Evolutionary conservation across 2,329 filamentous ascomycete genomes (phyloP), one percentile per base, ranked within the genome.

Genomic region (Claviceps spartinae): DNA sequence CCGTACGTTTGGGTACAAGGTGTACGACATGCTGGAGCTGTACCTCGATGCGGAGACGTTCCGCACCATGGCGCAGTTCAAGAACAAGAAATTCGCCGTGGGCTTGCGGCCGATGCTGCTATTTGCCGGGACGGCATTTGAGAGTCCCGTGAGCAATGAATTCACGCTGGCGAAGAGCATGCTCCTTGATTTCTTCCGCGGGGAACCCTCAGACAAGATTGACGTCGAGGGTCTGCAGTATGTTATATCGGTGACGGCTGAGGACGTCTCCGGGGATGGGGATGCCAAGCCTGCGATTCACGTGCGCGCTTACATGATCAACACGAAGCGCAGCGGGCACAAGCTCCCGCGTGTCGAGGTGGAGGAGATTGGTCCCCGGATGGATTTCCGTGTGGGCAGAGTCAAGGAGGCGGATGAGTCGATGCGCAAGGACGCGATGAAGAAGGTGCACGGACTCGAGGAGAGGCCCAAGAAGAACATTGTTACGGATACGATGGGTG

Each of bases 201-300:
- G 89, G 46, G 72, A 75, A 45, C 77, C 84, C 5, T 77, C 83
- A 14, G 78, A 83, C 63, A 88, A 87, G 71, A 83, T 98, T 53
- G 93, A 98, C 69, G 91, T 97, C 51, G 89, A 95, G 69, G 93
- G 93, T 20, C 71, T 98, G 63, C 90, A 95, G 69, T 95, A 95
- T 71, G 78, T 95, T 59, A 78, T 98, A 55, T 85, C 83, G 62
- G 79, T 96, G 59, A 82, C 79, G 30, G 89, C 88, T 4, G 83
- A 86, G 59, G 86, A 91, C 62, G 70, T 64, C 11, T 61, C 63
- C 22, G 68, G 67, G 56, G 63, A 65, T 51, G 63, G 67, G 22
- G 72, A 73, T 45, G 66, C 65, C 34, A 80, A 80, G 65, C 78
- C 81, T 16, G 67, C 68, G 34, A 75, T 84, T 54, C 78, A 79